Conservation (phyloP, 306 rosid species). For the Glycine tomentella region DNA sequence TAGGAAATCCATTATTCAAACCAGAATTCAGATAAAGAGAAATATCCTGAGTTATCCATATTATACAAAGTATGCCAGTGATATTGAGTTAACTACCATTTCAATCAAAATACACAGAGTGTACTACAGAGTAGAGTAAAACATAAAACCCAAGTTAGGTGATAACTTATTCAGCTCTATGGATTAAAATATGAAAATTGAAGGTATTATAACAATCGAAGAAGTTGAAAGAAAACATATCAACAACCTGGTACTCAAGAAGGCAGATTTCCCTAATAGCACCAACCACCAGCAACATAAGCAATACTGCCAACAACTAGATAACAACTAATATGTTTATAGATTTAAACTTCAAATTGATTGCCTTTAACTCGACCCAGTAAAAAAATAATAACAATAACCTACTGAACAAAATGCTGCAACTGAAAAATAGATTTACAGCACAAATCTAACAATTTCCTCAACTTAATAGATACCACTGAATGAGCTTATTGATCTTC, state of each 20-base stretch:
- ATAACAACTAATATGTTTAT: not conserved
- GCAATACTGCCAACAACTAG: not conserved
- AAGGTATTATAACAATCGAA: not conserved
- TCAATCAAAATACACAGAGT: too few species aligned
- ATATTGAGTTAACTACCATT: too few species aligned
- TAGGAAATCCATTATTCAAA: conserved; percentile 19
- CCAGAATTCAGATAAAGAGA: not conserved
- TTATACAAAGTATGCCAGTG: too few species aligned
- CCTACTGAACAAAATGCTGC: not conserved
- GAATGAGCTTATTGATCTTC: not conserved
- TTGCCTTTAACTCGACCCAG: not conserved
- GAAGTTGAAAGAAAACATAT: not conserved
- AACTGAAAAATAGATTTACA: not conserved
- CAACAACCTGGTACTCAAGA: not conserved
- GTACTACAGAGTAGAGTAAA: too few species aligned
- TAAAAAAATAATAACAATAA: not conserved
- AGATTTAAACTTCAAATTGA: not conserved
- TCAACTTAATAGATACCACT: not conserved
- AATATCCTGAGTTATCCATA: too few species aligned
- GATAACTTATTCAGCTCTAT: not conserved
- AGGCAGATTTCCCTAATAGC: conserved; percentile 1
- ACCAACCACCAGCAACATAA: not conserved
- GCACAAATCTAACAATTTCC: conserved; percentile 1
- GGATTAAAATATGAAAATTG: not conserved
- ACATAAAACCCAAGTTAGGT: too few species aligned